These are phyloP conservation scores for Calonectria leucothoes DNA, from an alignment of 2,329 filamentous ascomycete species.

Conservation along the genomic window DNA sequence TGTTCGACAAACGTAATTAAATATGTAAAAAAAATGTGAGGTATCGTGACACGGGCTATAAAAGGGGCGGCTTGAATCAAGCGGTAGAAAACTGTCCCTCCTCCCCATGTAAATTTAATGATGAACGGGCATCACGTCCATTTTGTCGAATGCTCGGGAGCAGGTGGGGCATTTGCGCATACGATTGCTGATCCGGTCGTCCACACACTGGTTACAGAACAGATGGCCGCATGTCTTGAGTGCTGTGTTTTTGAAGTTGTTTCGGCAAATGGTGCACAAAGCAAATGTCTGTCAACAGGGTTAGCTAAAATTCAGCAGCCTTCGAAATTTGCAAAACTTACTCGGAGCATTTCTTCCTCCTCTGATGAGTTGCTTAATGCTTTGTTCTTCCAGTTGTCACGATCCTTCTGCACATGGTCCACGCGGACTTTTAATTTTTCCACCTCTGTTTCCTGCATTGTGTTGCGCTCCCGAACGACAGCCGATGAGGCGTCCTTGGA, in stretches of 20 bases:
- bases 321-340: slow-evolving; percentile 60
- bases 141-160: slow-evolving; percentile 89
- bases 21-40: slow-evolving; percentile 32
- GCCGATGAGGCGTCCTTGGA: slow-evolving; percentile 75
- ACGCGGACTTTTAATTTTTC: slow-evolving; percentile 84
- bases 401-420: slow-evolving; percentile 82
- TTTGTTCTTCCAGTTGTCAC: slow-evolving; percentile 88
- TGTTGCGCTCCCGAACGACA: slow-evolving; percentile 65
- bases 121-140: slow-evolving; percentile 85
- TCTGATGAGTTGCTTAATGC: slow-evolving; percentile 83
- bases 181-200: slow-evolving; percentile 88
- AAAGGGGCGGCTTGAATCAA: slow-evolving; percentile 23
- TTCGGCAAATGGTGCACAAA: slow-evolving; percentile 92
- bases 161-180: slow-evolving; percentile 97
- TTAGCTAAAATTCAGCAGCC: slow-evolving; percentile 30
- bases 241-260: slow-evolving; percentile 92
- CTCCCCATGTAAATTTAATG: slow-evolving; percentile 43
- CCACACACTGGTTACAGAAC: slow-evolving; percentile 91
- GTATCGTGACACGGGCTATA: slow-evolving; percentile 35
- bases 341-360: slow-evolving; percentile 86
- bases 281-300: slow-evolving; percentile 47
- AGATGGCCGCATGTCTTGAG: slow-evolving; percentile 95
- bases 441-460: slow-evolving; percentile 77
- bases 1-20: slow-evolving; percentile 40
- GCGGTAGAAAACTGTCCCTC: not conserved